phyloP scores from a whole-genome alignment of 1,139 yeast genomes.

The Kodamaea suecica region DNA sequence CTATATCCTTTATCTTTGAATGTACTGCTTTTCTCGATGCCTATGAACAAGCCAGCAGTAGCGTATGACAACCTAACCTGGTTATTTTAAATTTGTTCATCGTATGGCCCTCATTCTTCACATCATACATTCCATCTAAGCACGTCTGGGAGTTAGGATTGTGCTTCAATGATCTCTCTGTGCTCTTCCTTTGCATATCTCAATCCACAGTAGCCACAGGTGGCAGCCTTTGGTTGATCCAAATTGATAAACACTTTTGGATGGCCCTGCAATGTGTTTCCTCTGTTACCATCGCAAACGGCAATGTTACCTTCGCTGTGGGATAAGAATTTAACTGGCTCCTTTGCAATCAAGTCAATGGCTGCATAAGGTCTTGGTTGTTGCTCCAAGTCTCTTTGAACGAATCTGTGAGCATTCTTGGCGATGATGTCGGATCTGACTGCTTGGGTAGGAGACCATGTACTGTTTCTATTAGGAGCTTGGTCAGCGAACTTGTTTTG shows the following conservation, averaged over 20 bases:
- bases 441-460: constrained; percentile 74
- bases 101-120: too few relatives aligned
- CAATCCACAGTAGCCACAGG: constrained; percentile 80
- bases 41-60: too few relatives aligned
- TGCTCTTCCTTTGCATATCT: constrained; percentile 57
- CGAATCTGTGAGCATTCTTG: constrained; percentile 59
- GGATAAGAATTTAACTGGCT: constrained; percentile 63
- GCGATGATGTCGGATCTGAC: constrained; percentile 57
- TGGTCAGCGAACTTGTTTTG: constrained; percentile 45
- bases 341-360: constrained; percentile 73
- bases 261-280: constrained; percentile 70
- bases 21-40: too few relatives aligned
- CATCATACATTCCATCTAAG: too few relatives aligned
- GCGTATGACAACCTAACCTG: too few relatives aligned
- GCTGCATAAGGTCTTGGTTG: constrained; percentile 87
- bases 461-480: constrained; percentile 69
- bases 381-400: constrained; percentile 60
- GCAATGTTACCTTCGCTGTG: constrained; percentile 57
- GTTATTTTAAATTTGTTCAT: too few relatives aligned
- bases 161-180: constrained; percentile 37
- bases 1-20: too few relatives aligned
- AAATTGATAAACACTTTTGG: constrained; percentile 81
- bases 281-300: constrained; percentile 82
- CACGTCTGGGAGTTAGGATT: background rate
- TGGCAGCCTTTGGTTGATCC: constrained; percentile 67